A percentile compares a stretch with the other conserved stretches of the same genome.
Conservation (phyloP, 2,329 filamentous ascomycete species). For the Phialophora expanda region DNA sequence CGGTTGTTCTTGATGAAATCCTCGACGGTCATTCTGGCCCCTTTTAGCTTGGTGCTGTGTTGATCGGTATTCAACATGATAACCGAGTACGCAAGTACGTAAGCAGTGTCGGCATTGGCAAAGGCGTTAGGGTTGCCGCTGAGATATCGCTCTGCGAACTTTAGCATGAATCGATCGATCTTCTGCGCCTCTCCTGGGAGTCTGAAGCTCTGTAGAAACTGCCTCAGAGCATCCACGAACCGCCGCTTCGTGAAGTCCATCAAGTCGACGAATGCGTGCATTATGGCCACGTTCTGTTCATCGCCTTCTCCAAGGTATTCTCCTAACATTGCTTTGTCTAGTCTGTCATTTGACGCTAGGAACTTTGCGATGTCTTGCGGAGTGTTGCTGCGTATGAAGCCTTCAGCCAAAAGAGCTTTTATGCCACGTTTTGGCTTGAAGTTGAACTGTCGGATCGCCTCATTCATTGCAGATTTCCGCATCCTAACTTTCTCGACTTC, state of each 20-base stretch:
- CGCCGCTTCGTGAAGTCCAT: conserved; percentile 93
- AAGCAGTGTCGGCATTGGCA: conserved; percentile 96
- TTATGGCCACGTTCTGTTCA: conserved; percentile 89
- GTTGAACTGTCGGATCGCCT: conserved; percentile 91
- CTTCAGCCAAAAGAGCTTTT: conserved; percentile 79
- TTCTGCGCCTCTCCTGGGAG: conserved; percentile 96
- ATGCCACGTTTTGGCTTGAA: conserved; percentile 96
- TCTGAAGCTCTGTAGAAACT: conserved; percentile 93
- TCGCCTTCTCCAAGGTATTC: conserved; percentile 96
- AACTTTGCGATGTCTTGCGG: conserved; percentile 86
- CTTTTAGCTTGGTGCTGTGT: conserved; percentile 84
- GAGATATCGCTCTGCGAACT: conserved; percentile 96
- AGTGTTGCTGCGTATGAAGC: conserved; percentile 80
- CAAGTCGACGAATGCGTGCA: conserved; percentile 95
- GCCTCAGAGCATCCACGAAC: conserved; percentile 88
- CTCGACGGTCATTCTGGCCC: conserved; percentile 86
- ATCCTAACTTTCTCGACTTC: conserved; percentile 95
- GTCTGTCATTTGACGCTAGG: conserved; percentile 75
- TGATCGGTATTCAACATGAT: conserved; percentile 96
- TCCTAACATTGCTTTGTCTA: conserved; percentile 91
- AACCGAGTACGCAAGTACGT: conserved; percentile 93
- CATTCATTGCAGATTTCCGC: conserved; percentile 86
- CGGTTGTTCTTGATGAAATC: conserved; percentile 99
- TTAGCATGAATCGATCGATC: conserved; percentile 99
- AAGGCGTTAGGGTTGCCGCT: conserved; percentile 95